A percentile compares a stretch with the other conserved stretches of the same genome.
These are phyloP conservation scores for Fomitiporia mediterranea DNA, from an alignment of 1,284 basidiomycete species.

Conservation along the genomic window DNA sequence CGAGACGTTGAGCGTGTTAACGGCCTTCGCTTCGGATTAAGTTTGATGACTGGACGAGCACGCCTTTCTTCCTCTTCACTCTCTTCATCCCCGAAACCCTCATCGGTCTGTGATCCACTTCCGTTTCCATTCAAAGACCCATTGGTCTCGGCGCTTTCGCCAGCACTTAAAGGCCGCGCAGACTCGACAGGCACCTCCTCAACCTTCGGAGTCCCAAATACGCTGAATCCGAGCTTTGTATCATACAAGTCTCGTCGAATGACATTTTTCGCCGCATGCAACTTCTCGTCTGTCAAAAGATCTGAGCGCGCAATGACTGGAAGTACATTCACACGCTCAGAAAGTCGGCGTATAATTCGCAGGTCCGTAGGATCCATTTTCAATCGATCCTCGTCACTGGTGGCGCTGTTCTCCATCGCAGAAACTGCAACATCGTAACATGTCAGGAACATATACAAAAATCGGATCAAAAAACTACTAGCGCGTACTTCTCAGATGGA, in stretches of 20 bases:
- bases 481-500: constrained; percentile 56
- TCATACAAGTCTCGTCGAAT: constrained; percentile 58
- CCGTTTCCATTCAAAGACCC: constrained; percentile 19
- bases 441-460: too few species aligned
- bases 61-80: constrained; percentile 41
- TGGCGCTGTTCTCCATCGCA: constrained; percentile 24
- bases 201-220: constrained; percentile 47
- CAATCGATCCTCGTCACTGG: constrained; percentile 37
- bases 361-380: constrained; percentile 73
- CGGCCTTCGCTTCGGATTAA: constrained; percentile 46
- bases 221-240: constrained; percentile 65
- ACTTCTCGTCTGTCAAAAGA: constrained; percentile 81
- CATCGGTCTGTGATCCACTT: constrained; percentile 23
- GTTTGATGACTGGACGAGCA: constrained; percentile 69
- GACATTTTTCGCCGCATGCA: constrained; percentile 69
- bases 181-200: constrained; percentile 23
- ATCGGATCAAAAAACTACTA: too few species aligned
- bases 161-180: constrained; percentile 25
- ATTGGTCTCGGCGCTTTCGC: constrained; percentile 32
- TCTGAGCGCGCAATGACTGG: constrained; percentile 75
- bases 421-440: constrained; percentile 32
- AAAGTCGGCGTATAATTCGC: constrained; percentile 67
- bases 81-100: constrained; percentile 32
- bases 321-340: constrained; percentile 66
- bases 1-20: constrained; percentile 58